Base-by-base conservation (phyloP, 371 early-diverging fungal species). In the Capillidium rhysosporum region DNA sequence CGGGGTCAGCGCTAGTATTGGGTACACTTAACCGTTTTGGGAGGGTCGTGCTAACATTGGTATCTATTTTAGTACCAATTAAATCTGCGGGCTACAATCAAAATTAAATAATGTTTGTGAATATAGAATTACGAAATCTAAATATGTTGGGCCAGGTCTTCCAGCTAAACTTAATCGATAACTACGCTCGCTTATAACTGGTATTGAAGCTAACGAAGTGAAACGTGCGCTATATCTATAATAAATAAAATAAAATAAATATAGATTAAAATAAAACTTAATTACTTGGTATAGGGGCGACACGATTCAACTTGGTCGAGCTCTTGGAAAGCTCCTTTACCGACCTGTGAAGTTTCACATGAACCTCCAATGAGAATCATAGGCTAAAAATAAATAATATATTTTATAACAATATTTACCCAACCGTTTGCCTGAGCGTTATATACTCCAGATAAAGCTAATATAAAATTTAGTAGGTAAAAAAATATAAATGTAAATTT, bases 241-340 rank as follows among this genome's bases (percentile, higher is more conserved):
- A 18, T 24, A 40, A 39, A 58, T 49, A 16, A 23, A 20, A 21
- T 26, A n/a, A n/a, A 31, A 30, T 2, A 39, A 24, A 9, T 14
- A 20, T 20, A 10, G 12, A 29, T 14, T 31, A 21, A 53, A 40
- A 7, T 21, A 56, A 10, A n/a, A 46, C 5, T 14, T 10, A 7
- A 23, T 30, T 52, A 71, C 65, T 86, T 86, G 47, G 80, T 69
- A 47, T 82, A 77, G 20, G 71, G 76, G 26, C 66, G 58, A 57
- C 72, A 71, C 23, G 74, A 73, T 49, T 74, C 79, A 1, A 85
- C 78, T 65, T 86, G 87, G 56, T 69, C 70, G 20, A 76, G 64
- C 56, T 86, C 87, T 65, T 86, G 87, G 60, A 86, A 86, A 1
- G 80, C 84, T 1, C 87, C 87, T 56, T 67, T 69, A 39, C 77